A percentile compares a stretch with the other conserved stretches of the same genome.
Evolutionary conservation across 23 red algal species (phyloP).

Genomic region (Gracilaria domingensis): DNA sequence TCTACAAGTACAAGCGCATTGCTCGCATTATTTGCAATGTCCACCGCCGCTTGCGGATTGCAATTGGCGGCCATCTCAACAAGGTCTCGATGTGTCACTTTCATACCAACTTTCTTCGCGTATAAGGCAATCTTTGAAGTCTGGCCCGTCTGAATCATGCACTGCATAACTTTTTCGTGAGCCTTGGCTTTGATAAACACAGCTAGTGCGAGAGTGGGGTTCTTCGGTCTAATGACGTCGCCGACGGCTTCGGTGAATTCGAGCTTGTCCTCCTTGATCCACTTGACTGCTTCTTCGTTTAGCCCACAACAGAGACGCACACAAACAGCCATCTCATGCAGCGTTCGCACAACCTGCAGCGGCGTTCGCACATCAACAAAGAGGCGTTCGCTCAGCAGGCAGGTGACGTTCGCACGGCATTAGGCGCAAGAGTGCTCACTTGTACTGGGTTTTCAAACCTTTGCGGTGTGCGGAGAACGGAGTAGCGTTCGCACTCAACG

Average conservation of each 20-base stretch:
- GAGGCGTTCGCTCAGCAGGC: too few relatives aligned
- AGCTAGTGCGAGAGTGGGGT: slow-evolving; percentile 75
- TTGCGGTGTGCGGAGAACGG: too few relatives aligned
- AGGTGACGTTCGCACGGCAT: too few relatives aligned
- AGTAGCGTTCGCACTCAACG: too few relatives aligned
- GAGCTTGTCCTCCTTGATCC: slow-evolving; percentile 94
- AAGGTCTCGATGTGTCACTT: slow-evolving; percentile 74
- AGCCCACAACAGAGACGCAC: too few relatives aligned
- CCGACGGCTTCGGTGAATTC: slow-evolving; percentile 87
- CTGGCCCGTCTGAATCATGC: slow-evolving; percentile 78
- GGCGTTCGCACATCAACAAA: too few relatives aligned
- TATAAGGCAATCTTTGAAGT: slow-evolving; percentile 76
- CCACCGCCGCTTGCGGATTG: slow-evolving; percentile 85
- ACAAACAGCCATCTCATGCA: too few relatives aligned
- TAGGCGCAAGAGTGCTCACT: too few relatives aligned
- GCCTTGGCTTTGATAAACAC: slow-evolving; percentile 88
- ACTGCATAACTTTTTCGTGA: slow-evolving; percentile 92
- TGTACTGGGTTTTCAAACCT: too few relatives aligned
- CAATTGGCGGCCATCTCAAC: slow-evolving; percentile 71
- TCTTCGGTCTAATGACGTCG: slow-evolving; percentile 67
- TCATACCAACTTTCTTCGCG: slow-evolving; percentile 82
- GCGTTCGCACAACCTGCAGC: too few relatives aligned
- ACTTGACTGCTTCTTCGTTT: too few relatives aligned
- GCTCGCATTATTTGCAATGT: slow-evolving; percentile 73
- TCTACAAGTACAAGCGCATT: slow-evolving; percentile 77